Conservation (phyloP, 345 rosid species). For the Salix exigua region DNA sequence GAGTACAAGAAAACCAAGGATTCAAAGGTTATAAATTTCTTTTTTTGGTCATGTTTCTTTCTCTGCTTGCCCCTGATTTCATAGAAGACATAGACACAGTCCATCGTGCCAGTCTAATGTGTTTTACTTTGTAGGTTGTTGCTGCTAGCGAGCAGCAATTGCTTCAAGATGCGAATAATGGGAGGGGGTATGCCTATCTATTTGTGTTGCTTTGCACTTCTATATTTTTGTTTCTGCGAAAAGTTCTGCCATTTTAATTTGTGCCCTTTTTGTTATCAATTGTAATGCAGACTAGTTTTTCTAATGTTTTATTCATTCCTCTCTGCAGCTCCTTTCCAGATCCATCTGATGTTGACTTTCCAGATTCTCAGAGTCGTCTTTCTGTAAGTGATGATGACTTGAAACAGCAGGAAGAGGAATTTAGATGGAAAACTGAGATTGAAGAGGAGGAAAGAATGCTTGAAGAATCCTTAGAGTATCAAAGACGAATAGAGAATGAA, state of each 20-base stretch:
- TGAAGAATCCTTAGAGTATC: slow-evolving; percentile 78
- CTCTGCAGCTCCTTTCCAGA: slow-evolving; percentile 54
- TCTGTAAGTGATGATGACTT: slow-evolving; percentile 41
- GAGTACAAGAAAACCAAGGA: slow-evolving; percentile 69
- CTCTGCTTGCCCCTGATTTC: slow-evolving; percentile 1
- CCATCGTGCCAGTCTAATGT: slow-evolving; percentile 14
- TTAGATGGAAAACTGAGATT: slow-evolving; percentile 66
- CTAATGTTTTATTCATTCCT: slow-evolving; percentile 21
- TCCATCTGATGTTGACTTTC: slow-evolving; percentile 49
- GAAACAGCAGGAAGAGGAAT: slow-evolving; percentile 69
- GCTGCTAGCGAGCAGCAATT: slow-evolving; percentile 42
- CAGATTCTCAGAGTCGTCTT: slow-evolving; percentile 43
- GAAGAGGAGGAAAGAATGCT: slow-evolving; percentile 91
- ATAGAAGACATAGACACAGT: not conserved
- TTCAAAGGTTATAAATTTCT: slow-evolving; percentile 47
- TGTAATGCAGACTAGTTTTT: slow-evolving; percentile 1
- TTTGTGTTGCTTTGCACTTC: slow-evolving; percentile 1
- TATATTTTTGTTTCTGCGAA: not conserved
- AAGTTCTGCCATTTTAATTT: slow-evolving; percentile 6
- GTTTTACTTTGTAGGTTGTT: slow-evolving; percentile 42
- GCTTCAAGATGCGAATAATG: slow-evolving; percentile 42
- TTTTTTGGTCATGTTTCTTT: slow-evolving; percentile 8
- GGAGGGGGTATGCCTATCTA: slow-evolving; percentile 45
- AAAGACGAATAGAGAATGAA: slow-evolving; percentile 83
- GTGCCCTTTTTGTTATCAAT: not conserved